Base-by-base conservation (phyloP, 2,329 filamentous ascomycete genomes). In the Penicillium sp. region DNA sequence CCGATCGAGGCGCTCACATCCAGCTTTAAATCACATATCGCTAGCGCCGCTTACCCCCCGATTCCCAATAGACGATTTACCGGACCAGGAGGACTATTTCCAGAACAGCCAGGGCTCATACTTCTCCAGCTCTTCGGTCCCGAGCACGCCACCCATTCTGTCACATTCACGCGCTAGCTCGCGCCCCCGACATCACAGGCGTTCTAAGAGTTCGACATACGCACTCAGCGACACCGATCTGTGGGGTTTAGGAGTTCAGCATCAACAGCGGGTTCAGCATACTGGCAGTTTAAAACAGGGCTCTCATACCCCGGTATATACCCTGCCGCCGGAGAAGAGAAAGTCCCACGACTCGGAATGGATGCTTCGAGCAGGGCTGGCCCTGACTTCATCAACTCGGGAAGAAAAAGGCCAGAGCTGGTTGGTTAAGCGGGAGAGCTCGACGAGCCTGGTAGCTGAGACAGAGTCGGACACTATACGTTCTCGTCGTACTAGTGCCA, bases 371-470 rank as follows among this genome's bases (percentile, higher is more conserved):
- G 80, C 83, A 0, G 82, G 82, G 2, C 74, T 83, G 7, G 78
- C 79, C 0, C 79, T 85, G 5, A 79, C 82, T 2, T 79, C 80
- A 4, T 77, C 82, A 20, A 79, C 82, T 5, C 74, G 82, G 38
- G 83, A 86, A 62, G 78, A 79, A 57, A 85, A 86, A 62, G 83
- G 83, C n/a, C 83, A 85, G 64, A 79, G 79, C 55, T 86, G 83
- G 83, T 74, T 85, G 3, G 73, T 76, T 2, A 79, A 83, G 52
- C 74, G 81, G 24, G 79, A 82, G 60, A 83, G 78, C 59, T 80
- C 78, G 1, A 85, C 83, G 0, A 80, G 77, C 47, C 71, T 85
- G 2, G 76, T 78, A 9, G 66, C 70, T 1, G 70, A 78, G 16
- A 61, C 59, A 28, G 65, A 74, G 16, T 64, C 70, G 35, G 66